phyloP scores from a whole-genome alignment of 73 alveolate species.

The Paramecium tetraurelia region DNA sequence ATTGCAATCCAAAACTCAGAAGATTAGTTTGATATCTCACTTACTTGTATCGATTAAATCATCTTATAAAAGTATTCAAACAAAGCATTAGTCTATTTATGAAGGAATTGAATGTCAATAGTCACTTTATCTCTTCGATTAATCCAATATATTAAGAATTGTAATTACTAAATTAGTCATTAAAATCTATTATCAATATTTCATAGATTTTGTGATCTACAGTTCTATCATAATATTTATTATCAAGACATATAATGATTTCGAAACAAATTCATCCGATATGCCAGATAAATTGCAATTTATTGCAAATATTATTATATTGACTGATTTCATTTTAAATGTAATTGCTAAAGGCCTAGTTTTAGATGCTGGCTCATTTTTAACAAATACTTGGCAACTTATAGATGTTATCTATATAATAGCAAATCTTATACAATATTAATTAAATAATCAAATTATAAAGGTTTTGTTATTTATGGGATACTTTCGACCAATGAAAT shows the following conservation, averaged over 20 bases:
- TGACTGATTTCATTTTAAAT: not conserved
- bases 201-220: not conserved
- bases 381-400: not conserved
- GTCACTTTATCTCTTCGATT: not conserved
- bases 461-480: not conserved
- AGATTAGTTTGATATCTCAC: not conserved
- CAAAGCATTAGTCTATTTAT: not conserved
- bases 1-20: not conserved
- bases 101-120: not conserved
- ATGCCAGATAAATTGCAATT: not conserved
- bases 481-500: slow-evolving; percentile 25
- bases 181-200: not conserved
- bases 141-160: not conserved
- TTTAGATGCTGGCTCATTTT: not conserved
- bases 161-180: not conserved
- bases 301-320: not conserved
- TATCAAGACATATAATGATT: not conserved
- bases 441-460: not conserved
- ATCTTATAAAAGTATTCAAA: not conserved
- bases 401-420: not conserved
- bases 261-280: not conserved
- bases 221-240: not conserved
- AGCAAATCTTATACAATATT: not conserved
- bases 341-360: not conserved
- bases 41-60: not conserved